Evolutionary conservation across 2,329 filamentous ascomycete species (phyloP), one percentile per base, ranked within the genome.

Genomic region (Talaromyces sp.): DNA sequence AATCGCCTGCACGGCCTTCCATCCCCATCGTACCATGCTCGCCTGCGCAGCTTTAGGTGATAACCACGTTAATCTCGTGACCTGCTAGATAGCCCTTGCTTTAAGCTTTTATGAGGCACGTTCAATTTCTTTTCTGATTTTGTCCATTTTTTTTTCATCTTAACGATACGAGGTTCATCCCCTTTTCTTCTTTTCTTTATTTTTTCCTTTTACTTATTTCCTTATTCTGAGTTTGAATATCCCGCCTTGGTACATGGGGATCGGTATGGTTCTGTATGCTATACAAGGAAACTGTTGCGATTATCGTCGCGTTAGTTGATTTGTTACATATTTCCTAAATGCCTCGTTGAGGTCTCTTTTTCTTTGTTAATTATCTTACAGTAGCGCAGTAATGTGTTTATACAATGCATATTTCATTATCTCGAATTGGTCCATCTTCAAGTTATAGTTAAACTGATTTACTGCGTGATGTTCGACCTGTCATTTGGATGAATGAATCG

Each of bases 21-120:
- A 99, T 74, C 94, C 94, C 1, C 94, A 99, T 72, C 86, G 89
- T 47, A 92, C 96, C 76, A 87, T 97, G 72, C 82, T 99, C 56
- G 92, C 91, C 32, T 94, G 89, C 65, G 89, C 92, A 1, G 90
- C 91, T 3, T 82, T 90, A 39, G 90, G 91, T 51, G 92, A 97
- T 69, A 85, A 92, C 55, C 90, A 97, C 70, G 86, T 99, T 66
- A 97, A 96, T 70, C 80, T 97, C 24, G 95, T 93, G 67, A 86
- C 84, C 29, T 91, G 88, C 72, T 75, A 69, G 60, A 56, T 41
- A 42, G n/a, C n/a, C n/a, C n/a, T n/a, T n/a, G n/a, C n/a, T n/a
- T n/a, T n/a, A n/a, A n/a, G n/a, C n/a, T n/a, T n/a, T n/a, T n/a
- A n/a, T n/a, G n/a, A n/a, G n/a, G n/a, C n/a, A n/a, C n/a, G n/a